A percentile compares a stretch with the other conserved stretches of the same genome.
These are phyloP conservation scores for Trichoderma sp. DNA, from an alignment of 2,329 filamentous ascomycete genomes.

Conservation along the genomic window DNA sequence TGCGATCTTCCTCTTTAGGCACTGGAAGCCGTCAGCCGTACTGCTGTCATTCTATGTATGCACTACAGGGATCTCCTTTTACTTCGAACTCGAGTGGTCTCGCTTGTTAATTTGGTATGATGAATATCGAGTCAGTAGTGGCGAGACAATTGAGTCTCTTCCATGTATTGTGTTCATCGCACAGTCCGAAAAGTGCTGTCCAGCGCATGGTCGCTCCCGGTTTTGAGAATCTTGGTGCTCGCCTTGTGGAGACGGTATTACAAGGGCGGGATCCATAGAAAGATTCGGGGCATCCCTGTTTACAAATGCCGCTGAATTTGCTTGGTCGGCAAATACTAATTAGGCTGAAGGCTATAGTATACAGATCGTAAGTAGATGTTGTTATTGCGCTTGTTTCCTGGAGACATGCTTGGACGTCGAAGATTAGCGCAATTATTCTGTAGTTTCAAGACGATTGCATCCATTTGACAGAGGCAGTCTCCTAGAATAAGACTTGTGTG, in stretches of 20 bases:
- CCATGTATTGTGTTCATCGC: not conserved
- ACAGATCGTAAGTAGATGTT: not conserved
- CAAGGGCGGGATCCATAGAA: not conserved
- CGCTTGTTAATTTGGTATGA: not conserved
- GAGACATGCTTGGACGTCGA: not conserved
- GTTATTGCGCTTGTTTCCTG: not conserved
- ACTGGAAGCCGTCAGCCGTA: not conserved
- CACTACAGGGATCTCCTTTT: not conserved
- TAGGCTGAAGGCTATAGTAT: not conserved
- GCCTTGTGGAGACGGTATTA: not conserved
- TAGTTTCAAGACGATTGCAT: not conserved
- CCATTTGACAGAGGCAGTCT: not conserved
- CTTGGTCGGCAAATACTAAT: not conserved
- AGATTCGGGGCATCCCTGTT: not conserved
- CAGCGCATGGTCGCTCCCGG: not conserved
- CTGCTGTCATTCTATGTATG: not conserved
- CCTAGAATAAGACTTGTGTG: not conserved
- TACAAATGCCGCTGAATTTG: not conserved
- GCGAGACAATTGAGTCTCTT: not conserved
- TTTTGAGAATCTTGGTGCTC: not conserved
- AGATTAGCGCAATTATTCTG: not conserved
- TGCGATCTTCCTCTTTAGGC: not conserved
- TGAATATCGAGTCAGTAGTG: not conserved
- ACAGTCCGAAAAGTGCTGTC: not conserved
- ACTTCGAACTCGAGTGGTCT: not conserved